Evolutionary conservation across 495 filamentous ascomycete genomes (phyloP).

Genomic region (Lichenothelia convexa): DNA sequence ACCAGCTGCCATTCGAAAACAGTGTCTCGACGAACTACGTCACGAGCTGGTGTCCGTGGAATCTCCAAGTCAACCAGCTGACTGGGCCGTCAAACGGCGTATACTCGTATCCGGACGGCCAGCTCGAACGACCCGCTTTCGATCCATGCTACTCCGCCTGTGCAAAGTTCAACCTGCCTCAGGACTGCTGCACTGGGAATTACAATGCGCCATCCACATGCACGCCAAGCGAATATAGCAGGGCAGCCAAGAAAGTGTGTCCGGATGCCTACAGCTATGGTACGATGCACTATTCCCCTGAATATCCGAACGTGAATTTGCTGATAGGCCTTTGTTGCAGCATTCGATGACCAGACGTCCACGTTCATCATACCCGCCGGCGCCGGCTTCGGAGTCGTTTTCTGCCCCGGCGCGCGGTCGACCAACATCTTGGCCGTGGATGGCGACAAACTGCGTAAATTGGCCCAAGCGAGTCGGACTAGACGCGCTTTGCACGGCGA

Average conservation of each 20-base stretch:
- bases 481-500: too few relatives aligned
- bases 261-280: conserved; percentile 66
- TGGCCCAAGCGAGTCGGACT: too few relatives aligned
- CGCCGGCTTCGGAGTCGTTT: conserved; percentile 55
- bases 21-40: conserved; percentile 30
- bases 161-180: conserved; percentile 33
- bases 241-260: conserved; percentile 48
- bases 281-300: conserved; percentile 8
- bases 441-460: conserved; percentile 8
- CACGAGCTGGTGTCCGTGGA: conserved; percentile 59
- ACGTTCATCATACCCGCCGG: conserved; percentile 61
- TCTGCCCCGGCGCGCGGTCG: conserved; percentile 52
- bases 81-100: conserved; percentile 45
- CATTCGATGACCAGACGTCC: conserved; percentile 54
- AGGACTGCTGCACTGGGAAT: conserved; percentile 52
- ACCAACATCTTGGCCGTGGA: conserved; percentile 42
- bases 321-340: conserved; percentile 11
- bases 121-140: conserved; percentile 44
- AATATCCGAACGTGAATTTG: not conserved
- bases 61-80: conserved; percentile 45
- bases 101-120: conserved; percentile 58
- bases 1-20: conserved; percentile 44
- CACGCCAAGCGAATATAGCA: conserved; percentile 41
- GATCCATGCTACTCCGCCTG: conserved; percentile 57
- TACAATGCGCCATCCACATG: conserved; percentile 40